These are phyloP conservation scores for Drechslerella dactyloides DNA, from an alignment of 2,329 filamentous ascomycete genomes.

Conservation along the genomic window DNA sequence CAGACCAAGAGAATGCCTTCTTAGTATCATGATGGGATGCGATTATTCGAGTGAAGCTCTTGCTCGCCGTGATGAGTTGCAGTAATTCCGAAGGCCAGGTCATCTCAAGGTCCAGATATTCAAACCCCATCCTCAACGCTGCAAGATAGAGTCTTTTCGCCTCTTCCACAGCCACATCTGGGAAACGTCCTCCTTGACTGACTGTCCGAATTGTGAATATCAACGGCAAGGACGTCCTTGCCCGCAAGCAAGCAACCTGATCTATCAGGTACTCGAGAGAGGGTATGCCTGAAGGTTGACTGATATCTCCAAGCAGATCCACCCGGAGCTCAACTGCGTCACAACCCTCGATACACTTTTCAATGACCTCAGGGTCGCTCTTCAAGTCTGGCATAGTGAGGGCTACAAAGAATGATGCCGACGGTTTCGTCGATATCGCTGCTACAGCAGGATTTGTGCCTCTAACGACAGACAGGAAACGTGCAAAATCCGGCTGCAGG, in stretches of 20 bases:
- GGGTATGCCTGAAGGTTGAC: conserved; percentile 64
- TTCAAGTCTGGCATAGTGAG: conserved; percentile 78
- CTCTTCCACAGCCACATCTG: conserved; percentile 74
- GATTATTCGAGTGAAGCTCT: conserved; percentile 81
- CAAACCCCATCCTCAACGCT: conserved; percentile 81
- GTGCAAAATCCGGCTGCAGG: conserved; percentile 72
- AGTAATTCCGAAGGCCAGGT: conserved; percentile 80
- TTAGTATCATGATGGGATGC: conserved; percentile 92
- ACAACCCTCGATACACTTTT: conserved; percentile 78
- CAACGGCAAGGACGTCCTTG: conserved; percentile 74
- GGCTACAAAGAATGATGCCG: conserved; percentile 88
- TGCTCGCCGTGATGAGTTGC: conserved; percentile 68
- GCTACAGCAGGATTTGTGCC: conserved; percentile 67
- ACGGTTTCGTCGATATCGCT: conserved; percentile 67
- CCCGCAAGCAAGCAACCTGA: conserved; percentile 80
- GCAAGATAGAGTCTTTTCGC: conserved; percentile 76
- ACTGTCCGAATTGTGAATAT: conserved; percentile 90
- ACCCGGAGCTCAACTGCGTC: conserved; percentile 95
- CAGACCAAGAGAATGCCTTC: conserved; percentile 81
- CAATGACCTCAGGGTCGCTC: conserved; percentile 61
- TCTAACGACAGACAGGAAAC: conserved; percentile 73
- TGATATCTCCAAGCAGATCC: conserved; percentile 79
- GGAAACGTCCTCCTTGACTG: conserved; percentile 86
- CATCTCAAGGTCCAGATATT: conserved; percentile 93
- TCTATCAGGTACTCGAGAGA: conserved; percentile 77